These are phyloP conservation scores for Podila minutissima DNA, from an alignment of 192 early-diverging fungal species.

Conservation along the genomic window DNA sequence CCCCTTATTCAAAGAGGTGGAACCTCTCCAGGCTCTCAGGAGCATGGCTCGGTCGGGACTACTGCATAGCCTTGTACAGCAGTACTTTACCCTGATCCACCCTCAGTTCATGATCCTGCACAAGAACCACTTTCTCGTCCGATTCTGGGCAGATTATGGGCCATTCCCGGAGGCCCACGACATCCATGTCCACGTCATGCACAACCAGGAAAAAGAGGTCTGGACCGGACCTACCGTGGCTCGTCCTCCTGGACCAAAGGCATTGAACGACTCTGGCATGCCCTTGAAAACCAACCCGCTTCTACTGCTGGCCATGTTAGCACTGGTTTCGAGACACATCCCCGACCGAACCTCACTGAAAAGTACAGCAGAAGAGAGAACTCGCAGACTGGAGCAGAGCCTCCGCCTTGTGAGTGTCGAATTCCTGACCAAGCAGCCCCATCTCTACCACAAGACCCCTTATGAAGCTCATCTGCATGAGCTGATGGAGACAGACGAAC, in stretches of 20 bases:
- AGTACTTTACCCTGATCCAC: slow-evolving; percentile 39
- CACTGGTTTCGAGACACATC: slow-evolving; percentile 36
- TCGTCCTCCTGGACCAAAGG: neutral
- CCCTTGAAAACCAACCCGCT: slow-evolving; percentile 3
- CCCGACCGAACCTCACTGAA: slow-evolving; percentile 22
- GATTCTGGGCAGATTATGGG: slow-evolving; percentile 30
- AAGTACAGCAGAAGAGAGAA: slow-evolving; percentile 21
- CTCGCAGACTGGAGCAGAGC: slow-evolving; percentile 15
- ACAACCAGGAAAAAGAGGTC: neutral
- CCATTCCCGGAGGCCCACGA: slow-evolving; percentile 36
- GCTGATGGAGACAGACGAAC: slow-evolving; percentile 26
- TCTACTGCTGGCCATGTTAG: slow-evolving; percentile 41
- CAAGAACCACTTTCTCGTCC: slow-evolving; percentile 45
- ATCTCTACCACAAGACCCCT: neutral
- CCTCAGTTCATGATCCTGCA: slow-evolving; percentile 43
- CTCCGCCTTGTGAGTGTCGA: slow-evolving; percentile 7
- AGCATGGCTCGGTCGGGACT: slow-evolving; percentile 25
- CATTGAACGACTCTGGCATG: neutral
- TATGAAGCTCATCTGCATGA: slow-evolving; percentile 19
- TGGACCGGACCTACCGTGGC: slow-evolving; percentile 7
- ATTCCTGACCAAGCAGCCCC: neutral
- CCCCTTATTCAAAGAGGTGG: neutral
- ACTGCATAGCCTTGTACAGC: slow-evolving; percentile 34
- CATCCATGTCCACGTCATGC: slow-evolving; percentile 18
- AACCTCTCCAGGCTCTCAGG: slow-evolving; percentile 8